Evolutionary conservation across 768 basidiomycete genomes (phyloP), one percentile per base, ranked within the genome.

Genomic region (Suillus alpinus): DNA sequence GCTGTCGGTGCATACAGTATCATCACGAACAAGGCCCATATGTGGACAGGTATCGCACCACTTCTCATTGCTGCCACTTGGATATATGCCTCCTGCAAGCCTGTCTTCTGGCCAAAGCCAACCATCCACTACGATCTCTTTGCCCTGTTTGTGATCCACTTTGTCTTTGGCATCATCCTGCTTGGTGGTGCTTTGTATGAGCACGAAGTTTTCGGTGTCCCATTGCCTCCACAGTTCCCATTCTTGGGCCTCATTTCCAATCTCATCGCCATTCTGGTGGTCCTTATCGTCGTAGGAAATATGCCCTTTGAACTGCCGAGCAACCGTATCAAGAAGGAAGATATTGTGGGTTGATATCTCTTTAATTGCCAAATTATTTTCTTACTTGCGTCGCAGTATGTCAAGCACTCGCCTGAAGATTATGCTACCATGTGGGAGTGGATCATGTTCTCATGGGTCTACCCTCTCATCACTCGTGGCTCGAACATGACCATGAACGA

Each of bases 231-330:
- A 0, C 60, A 37, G 37, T 18, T 69, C 26, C 56, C 65, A 2
- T 39, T 80, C 6, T 46, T 62, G 0, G 72, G 56, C 0, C 58
- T 76, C 18, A 66, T 72, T 39, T 66, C 71, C 57, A 86, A 91
- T 68, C 52, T 89, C 37, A 60, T 75, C 10, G 79, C 76, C 0
- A 62, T 85, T 34, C 29, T 78, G 12, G 63, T 73, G 1, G 71
- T 87, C 29, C 59, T 91, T 13, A 62, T 67, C 0, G 71, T 86
- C 6, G 74, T 87, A 13, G 66, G 87, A 26, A 74, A 74, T 1
- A 91, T 91, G 84, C 92, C 91, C 0, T 65, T 93, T 58, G 83
- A 71, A 1, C 68, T 88, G n/a, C 89, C 92, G 4, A 86, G 84
- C 65, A 68, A 65, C 31, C 70, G 71, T 13, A 75, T 86, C 18